Conservation (phyloP, 1,284 basidiomycete species). For the Melampsora larici-populina region DNA sequence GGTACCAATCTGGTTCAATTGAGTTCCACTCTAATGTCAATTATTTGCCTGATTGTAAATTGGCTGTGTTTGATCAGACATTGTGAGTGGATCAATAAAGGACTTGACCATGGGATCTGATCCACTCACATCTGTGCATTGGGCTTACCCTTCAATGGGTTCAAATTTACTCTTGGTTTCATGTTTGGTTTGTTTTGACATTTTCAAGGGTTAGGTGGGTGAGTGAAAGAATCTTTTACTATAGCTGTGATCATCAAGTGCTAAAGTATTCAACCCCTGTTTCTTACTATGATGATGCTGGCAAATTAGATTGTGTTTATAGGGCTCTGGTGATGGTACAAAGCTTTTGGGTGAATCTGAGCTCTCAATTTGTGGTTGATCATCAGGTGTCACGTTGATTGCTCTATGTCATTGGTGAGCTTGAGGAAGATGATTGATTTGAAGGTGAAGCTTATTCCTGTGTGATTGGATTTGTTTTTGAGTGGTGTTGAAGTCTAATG, state of each 20-base stretch:
- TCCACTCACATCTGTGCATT: neutral
- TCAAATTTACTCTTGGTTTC: neutral
- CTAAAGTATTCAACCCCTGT: no score
- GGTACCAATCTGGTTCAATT: no score
- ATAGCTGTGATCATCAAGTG: neutral
- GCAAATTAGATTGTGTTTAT: no score
- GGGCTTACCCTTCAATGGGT: no score
- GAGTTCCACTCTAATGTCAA: no score
- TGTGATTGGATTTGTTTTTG: neutral
- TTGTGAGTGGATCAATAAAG: neutral
- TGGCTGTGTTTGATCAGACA: neutral
- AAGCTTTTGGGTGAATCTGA: no score
- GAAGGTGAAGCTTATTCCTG: neutral
- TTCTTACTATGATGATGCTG: no score
- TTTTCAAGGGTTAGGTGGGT: neutral
- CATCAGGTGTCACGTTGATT: no score
- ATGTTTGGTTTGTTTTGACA: neutral
- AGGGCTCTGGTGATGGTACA: no score
- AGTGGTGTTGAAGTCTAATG: slow-evolving; percentile 16
- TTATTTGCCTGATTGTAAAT: no score
- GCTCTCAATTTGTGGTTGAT: no score
- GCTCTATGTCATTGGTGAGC: no score
- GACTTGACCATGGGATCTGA: neutral
- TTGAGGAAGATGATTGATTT: neutral
- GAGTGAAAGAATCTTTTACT: neutral